Percentiles rank a stretch among this genome's conserved stretches.
Evolutionary conservation across 2,329 filamentous ascomycete species (phyloP).

Genomic region (Epicoccum sorghinum): DNA sequence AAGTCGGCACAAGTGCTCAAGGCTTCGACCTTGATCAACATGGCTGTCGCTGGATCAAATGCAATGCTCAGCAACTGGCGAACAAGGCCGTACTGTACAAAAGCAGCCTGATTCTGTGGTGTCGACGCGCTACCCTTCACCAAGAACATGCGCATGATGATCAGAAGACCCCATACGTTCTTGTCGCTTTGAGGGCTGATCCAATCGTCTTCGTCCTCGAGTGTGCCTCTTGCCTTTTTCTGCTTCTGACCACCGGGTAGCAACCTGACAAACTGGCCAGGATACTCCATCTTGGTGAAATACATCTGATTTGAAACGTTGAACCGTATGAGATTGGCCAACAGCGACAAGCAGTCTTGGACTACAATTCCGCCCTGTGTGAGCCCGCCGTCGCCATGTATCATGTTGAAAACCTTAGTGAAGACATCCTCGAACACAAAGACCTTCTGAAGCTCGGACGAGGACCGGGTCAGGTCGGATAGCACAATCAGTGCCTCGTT

Average conservation of each 20-base stretch:
- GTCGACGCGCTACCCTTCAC: constrained; percentile 80
- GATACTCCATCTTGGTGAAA: constrained; percentile 88
- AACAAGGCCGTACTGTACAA: constrained; percentile 82
- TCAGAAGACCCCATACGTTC: constrained; percentile 88
- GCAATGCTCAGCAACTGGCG: constrained; percentile 81
- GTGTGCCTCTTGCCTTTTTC: constrained; percentile 56
- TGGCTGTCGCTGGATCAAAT: constrained; percentile 74
- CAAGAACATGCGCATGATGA: constrained; percentile 85
- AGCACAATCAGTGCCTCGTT: constrained; percentile 85
- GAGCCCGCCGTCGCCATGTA: constrained; percentile 81
- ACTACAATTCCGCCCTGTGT: constrained; percentile 83
- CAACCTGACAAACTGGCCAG: constrained; percentile 73
- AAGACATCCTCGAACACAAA: constrained; percentile 96
- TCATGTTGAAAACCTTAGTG: constrained; percentile 81
- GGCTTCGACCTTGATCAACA: constrained; percentile 84
- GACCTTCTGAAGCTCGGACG: constrained; percentile 88
- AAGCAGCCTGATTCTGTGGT: constrained; percentile 80
- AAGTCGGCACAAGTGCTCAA: constrained; percentile 85
- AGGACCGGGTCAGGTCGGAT: constrained; percentile 84
- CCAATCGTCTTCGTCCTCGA: constrained; percentile 70
- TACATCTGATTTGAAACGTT: constrained; percentile 93
- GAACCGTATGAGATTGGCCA: constrained; percentile 85
- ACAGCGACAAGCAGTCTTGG: constrained; percentile 88
- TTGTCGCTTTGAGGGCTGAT: constrained; percentile 79
- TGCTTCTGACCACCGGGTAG: constrained; percentile 66